These are phyloP conservation scores for Pinus tabuliformis DNA, from an alignment of 75 land plant species.

Conservation along the genomic window DNA sequence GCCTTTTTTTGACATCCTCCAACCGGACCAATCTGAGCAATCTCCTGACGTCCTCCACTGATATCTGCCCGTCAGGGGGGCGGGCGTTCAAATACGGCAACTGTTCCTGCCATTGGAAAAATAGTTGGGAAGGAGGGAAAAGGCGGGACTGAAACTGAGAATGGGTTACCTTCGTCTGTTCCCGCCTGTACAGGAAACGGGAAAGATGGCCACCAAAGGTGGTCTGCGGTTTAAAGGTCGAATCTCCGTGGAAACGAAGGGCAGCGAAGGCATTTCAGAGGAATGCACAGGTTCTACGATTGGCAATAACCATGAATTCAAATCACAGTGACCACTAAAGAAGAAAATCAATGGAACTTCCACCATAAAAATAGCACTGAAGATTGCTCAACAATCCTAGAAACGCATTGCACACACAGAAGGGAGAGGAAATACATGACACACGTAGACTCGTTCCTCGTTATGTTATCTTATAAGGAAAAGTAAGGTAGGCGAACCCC, in stretches of 20 bases:
- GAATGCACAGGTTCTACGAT: background rate
- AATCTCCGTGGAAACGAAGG: too few species aligned
- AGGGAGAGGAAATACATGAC: too few species aligned
- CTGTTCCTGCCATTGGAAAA: background rate
- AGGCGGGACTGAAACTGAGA: background rate
- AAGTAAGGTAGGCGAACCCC: too few species aligned
- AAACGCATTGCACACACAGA: too few species aligned
- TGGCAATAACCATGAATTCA: background rate
- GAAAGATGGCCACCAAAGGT: background rate
- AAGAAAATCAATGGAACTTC: too few species aligned
- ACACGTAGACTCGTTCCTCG: too few species aligned
- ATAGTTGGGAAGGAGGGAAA: background rate
- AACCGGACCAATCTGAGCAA: conserved; percentile 39
- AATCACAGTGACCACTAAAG: background rate
- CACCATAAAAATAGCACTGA: too few species aligned
- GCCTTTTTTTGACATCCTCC: conserved; percentile 36
- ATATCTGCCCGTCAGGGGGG: background rate
- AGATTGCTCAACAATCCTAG: too few species aligned
- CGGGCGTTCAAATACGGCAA: background rate
- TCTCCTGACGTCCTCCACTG: conserved; percentile 42
- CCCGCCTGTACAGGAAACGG: background rate
- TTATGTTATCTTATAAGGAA: too few species aligned
- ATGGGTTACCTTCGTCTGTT: background rate
- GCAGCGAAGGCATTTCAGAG: background rate
- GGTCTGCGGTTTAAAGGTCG: background rate